These are phyloP conservation scores for Colletotrichum sp. DNA, from an alignment of 2,329 filamentous ascomycete genomes.

Conservation along the genomic window DNA sequence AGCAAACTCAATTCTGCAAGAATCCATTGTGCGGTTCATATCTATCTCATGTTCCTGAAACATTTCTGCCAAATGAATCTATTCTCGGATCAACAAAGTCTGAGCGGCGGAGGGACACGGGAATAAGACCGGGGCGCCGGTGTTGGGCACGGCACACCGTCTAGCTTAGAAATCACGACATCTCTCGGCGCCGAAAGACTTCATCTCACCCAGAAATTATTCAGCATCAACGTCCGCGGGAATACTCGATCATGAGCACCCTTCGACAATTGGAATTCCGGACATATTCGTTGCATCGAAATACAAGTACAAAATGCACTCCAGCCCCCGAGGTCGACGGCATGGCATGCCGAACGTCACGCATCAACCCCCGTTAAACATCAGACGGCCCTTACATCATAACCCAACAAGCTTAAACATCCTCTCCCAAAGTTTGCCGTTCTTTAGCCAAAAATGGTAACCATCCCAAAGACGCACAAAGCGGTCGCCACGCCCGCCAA, in stretches of 20 bases:
- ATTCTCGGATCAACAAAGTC: neutral
- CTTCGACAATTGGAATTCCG: neutral
- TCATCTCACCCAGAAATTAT: neutral
- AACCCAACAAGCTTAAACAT: neutral
- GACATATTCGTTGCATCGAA: neutral
- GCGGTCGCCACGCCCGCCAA: slow-evolving; percentile 27
- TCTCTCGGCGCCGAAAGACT: neutral
- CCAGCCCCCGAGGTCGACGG: neutral
- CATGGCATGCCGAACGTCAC: neutral
- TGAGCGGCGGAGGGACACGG: neutral
- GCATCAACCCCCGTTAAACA: neutral
- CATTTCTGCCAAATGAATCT: neutral
- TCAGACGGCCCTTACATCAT: neutral
- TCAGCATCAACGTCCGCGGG: neutral
- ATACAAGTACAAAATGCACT: neutral
- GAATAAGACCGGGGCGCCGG: neutral
- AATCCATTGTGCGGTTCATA: rapidly evolving
- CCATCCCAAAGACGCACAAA: slow-evolving; percentile 28
- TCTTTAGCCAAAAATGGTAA: neutral
- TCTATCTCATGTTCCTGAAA: neutral
- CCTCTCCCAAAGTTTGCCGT: neutral
- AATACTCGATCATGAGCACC: neutral
- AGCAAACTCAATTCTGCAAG: neutral
- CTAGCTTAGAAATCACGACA: slow-evolving; percentile 17
- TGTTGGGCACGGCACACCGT: neutral